Evolutionary conservation across 148 eudicot genomes (phyloP).

Genomic region (Heliamphora exappendiculata): DNA sequence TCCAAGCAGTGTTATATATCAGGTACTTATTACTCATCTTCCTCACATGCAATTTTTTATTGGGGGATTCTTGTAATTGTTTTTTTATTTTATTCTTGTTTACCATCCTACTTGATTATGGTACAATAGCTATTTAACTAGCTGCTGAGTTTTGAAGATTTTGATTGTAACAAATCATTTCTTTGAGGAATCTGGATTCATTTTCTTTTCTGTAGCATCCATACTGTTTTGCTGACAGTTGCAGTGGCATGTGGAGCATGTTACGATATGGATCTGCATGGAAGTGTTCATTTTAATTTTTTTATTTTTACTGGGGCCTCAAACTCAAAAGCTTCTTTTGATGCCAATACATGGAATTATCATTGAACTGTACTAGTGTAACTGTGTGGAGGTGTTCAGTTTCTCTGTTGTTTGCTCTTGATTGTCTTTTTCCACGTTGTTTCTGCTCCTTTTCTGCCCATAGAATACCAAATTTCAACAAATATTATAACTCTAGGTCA

Average conservation of each 20-base stretch:
- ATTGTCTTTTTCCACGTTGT: not conserved
- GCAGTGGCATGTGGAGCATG: not conserved
- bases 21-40: conserved; percentile 36
- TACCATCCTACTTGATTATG: not conserved
- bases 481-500: not conserved
- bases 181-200: not conserved
- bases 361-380: not conserved
- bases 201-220: conserved; percentile 1
- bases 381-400: not conserved
- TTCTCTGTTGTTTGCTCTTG: not conserved
- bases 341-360: not conserved
- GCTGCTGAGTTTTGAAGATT: not conserved
- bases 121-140: not conserved
- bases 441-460: not conserved
- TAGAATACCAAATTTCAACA: not conserved
- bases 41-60: not conserved
- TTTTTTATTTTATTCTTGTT: not conserved
- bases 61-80: not conserved
- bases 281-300: not conserved
- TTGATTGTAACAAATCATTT: not conserved
- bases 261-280: not conserved
- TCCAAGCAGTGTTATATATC: conserved; percentile 66
- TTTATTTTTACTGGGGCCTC: not conserved
- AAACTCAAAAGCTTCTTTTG: not conserved
- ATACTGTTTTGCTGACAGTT: not conserved